Evolutionary conservation across 495 filamentous ascomycete genomes (phyloP).

Genomic region (Neurospora hispaniola): DNA sequence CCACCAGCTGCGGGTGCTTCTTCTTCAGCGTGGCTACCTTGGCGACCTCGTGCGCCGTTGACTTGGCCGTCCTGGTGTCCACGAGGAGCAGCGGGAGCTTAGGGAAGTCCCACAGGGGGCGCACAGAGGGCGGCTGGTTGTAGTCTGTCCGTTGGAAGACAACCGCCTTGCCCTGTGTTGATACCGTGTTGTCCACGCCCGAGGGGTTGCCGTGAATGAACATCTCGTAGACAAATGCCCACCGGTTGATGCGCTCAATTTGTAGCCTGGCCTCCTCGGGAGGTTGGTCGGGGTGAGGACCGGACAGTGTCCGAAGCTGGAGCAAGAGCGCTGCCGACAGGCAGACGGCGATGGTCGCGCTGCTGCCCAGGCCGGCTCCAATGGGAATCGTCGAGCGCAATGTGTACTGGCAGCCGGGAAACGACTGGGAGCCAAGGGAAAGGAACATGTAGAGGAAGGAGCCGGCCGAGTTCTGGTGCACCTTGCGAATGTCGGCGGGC

Average conservation of each 20-base stretch:
- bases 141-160: constrained; percentile 78
- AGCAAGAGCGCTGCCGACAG: constrained; percentile 75
- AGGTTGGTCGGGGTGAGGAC: constrained; percentile 83
- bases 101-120: constrained; percentile 72
- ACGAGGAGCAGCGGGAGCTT: constrained; percentile 83
- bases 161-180: constrained; percentile 84
- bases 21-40: constrained; percentile 68
- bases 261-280: constrained; percentile 69
- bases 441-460: constrained; percentile 90
- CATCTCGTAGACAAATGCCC: constrained; percentile 95
- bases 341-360: constrained; percentile 85
- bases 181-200: constrained; percentile 95
- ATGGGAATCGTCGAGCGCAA: constrained; percentile 91
- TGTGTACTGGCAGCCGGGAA: constrained; percentile 75
- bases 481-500: constrained; percentile 57
- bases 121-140: constrained; percentile 62
- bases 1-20: constrained; percentile 59
- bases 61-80: constrained; percentile 73
- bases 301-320: constrained; percentile 76
- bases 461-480: constrained; percentile 67
- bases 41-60: constrained; percentile 71
- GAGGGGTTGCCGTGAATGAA: constrained; percentile 95
- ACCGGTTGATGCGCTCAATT: constrained; percentile 88
- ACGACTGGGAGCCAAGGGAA: constrained; percentile 67
- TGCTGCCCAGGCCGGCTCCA: constrained; percentile 83